phyloP scores from a whole-genome alignment of 1,284 basidiomycete species.

The Gastroboletus turbinatus region DNA sequence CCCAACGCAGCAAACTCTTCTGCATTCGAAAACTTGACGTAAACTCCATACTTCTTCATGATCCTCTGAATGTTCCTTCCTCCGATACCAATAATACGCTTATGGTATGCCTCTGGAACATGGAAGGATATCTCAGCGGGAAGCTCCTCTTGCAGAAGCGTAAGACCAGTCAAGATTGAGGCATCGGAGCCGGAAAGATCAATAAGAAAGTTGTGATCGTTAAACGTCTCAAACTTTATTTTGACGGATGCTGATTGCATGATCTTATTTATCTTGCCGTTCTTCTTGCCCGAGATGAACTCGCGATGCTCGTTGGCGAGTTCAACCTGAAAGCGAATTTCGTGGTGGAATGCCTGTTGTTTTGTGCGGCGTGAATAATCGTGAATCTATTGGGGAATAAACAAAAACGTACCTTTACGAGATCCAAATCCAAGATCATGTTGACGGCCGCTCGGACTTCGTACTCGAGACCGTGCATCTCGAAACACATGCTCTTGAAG shows the following conservation, averaged over 20 bases:
- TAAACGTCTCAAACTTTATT: slow-evolving; percentile 99
- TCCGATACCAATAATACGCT: slow-evolving; percentile 98
- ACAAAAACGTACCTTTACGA: slow-evolving; percentile 70
- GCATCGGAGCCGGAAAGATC: slow-evolving; percentile 84
- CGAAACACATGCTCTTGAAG: slow-evolving; percentile 97
- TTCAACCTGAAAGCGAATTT: slow-evolving; percentile 98
- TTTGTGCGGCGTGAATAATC: slow-evolving; percentile 2
- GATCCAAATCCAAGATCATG: slow-evolving; percentile 87
- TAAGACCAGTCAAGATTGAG: slow-evolving; percentile 85
- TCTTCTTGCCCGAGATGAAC: slow-evolving; percentile 98
- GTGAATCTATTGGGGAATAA: neutral
- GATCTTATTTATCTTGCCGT: slow-evolving; percentile 98
- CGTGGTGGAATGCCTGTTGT: slow-evolving; percentile 84
- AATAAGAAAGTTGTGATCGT: slow-evolving; percentile 98
- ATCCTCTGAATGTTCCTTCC: slow-evolving; percentile 98
- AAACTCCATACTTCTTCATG: slow-evolving; percentile 99
- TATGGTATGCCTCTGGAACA: slow-evolving; percentile 97
- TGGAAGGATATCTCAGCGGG: slow-evolving; percentile 99
- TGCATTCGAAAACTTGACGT: slow-evolving; percentile 99
- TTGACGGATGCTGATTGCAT: slow-evolving; percentile 96
- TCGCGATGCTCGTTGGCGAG: slow-evolving; percentile 97
- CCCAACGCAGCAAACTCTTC: slow-evolving; percentile 96
- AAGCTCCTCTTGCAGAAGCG: slow-evolving; percentile 91
- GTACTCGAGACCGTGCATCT: slow-evolving; percentile 93
- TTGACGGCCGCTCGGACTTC: slow-evolving; percentile 87